Percentiles rank a stretch among this genome's conserved stretches.
These are phyloP conservation scores for Naganishia vaughanmartiniae DNA, from an alignment of 768 basidiomycete genomes.

Conservation along the genomic window DNA sequence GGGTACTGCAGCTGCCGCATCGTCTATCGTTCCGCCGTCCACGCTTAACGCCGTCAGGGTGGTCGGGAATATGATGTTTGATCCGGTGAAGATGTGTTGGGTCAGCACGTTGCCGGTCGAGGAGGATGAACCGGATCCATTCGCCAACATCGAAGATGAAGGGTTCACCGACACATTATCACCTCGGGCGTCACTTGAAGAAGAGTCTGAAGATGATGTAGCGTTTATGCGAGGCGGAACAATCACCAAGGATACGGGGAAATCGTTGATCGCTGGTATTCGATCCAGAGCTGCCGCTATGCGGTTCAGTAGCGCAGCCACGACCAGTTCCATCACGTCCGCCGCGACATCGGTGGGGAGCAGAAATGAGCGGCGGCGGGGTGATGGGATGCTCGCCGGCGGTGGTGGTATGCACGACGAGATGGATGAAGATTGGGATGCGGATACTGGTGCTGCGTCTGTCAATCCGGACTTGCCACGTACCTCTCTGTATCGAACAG, in stretches of 20 bases:
- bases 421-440: conserved; percentile 3
- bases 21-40: neutral
- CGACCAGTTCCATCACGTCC: conserved; percentile 16
- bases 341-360: neutral
- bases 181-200: neutral
- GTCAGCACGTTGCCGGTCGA: conserved; percentile 74
- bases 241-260: conserved; percentile 61
- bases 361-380: neutral
- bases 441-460: neutral
- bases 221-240: conserved; percentile 76
- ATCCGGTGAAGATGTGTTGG: conserved; percentile 93
- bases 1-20: conserved; percentile 1
- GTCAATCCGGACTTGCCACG: neutral
- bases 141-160: conserved; percentile 79
- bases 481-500: neutral
- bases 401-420: neutral
- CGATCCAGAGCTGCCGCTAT: neutral
- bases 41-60: conserved; percentile 51
- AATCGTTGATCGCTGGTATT: conserved; percentile 16
- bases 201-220: conserved; percentile 51
- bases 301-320: conserved; percentile 21
- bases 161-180: neutral
- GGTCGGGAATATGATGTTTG: conserved; percentile 98
- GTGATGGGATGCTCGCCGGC: neutral
- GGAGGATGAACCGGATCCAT: conserved; percentile 93